Percentiles rank a stretch among this genome's conserved stretches.
Conservation (phyloP, 2,329 filamentous ascomycete genomes). For the Lomentospora prolificans region DNA sequence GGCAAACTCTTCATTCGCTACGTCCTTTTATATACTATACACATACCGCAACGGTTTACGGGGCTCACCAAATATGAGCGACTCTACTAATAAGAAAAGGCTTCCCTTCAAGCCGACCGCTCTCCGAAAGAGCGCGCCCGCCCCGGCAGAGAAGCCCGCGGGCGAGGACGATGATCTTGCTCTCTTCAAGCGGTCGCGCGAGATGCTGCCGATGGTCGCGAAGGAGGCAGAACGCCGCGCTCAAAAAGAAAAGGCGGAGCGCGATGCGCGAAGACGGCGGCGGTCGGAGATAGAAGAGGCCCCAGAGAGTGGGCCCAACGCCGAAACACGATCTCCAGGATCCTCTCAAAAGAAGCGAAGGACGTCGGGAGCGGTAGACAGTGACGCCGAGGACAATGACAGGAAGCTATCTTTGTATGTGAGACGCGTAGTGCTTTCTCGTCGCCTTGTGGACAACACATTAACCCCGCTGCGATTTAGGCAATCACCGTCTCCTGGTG, state of each 20-base stretch:
- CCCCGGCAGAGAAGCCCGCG: conserved; percentile 9
- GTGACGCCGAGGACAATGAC: not conserved
- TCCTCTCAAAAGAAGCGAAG: conserved; percentile 7
- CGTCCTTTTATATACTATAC: too few relatives aligned
- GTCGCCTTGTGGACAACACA: not conserved
- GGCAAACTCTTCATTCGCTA: too few relatives aligned
- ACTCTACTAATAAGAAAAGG: conserved; percentile 21
- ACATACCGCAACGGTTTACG: too few relatives aligned
- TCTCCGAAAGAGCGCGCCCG: conserved; percentile 23
- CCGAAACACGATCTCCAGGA: not conserved
- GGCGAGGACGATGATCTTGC: conserved; percentile 22
- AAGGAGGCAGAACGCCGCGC: conserved; percentile 26
- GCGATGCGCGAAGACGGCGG: conserved; percentile 8
- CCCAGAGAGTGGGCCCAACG: not conserved
- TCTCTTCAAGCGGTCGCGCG: conserved; percentile 40
- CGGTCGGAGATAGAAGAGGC: not conserved
- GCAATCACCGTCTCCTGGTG: not conserved
- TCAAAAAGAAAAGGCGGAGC: conserved; percentile 12
- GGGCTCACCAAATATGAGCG: conserved; percentile 4
- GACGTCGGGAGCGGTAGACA: not conserved
- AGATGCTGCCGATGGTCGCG: conserved; percentile 35
- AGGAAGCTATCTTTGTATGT: not conserved
- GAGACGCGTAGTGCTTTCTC: not conserved
- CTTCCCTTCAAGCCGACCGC: conserved; percentile 42
- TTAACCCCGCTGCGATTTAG: not conserved